Percentiles rank a stretch among this genome's conserved stretches.
Conservation (phyloP, 83 land plant genomes). For the Diphasiastrum complanatum region DNA sequence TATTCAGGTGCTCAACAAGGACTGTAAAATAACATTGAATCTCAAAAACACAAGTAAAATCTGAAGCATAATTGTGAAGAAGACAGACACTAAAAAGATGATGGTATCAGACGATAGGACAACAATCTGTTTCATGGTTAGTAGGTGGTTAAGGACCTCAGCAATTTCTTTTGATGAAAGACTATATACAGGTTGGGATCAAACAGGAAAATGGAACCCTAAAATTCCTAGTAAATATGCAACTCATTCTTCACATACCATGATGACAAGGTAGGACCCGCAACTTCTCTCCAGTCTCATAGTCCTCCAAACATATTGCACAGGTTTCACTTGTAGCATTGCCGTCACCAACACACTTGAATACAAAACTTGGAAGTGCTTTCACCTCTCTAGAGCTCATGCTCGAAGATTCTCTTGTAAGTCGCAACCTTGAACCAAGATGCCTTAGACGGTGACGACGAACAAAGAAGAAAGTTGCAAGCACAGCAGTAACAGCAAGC, state of each 20-base stretch:
- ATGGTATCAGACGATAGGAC: no score
- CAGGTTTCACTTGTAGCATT: constrained; percentile 49
- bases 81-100: no score
- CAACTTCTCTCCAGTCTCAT: constrained; percentile 46
- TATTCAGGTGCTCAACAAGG: no score
- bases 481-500: constrained; percentile 28
- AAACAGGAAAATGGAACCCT: no score
- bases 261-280: constrained; percentile 63
- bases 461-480: constrained; percentile 29
- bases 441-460: constrained; percentile 23
- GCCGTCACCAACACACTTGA: constrained; percentile 27
- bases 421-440: background rate
- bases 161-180: no score
- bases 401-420: background rate
- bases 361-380: constrained; percentile 45
- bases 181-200: no score
- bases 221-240: no score
- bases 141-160: no score
- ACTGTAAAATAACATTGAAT: no score
- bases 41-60: no score
- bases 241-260: constrained; percentile 31
- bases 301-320: constrained; percentile 70
- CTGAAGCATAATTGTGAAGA: no score
- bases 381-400: constrained; percentile 44
- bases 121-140: no score